Base-by-base conservation (phyloP, 495 filamentous ascomycete genomes). In the Talaromyces liani region DNA sequence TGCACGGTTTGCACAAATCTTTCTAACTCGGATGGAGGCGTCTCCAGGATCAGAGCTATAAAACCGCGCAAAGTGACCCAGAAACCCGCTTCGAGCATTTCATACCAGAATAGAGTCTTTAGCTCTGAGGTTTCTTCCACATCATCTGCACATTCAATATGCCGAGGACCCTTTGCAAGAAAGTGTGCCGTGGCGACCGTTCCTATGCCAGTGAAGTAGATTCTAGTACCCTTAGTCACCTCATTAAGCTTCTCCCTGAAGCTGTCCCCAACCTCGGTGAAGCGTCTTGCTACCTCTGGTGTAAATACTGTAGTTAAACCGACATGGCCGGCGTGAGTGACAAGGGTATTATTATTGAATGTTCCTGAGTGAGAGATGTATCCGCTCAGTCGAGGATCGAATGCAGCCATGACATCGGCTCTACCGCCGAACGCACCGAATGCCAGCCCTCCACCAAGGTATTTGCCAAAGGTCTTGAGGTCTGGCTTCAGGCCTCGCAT, bases 341-440 rank as follows among this genome's bases (percentile, higher is more conserved):
- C 45, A 49, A 49, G 45, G 16, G 45, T 49, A 20, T 49, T 49
- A 9, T 49, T 49, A 20, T 49, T 49, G 18, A 49, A 49, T 20
- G 45, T 49, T 5, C 45, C 45, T 9, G 45, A 49, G n/a, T 49
- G 45, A 49, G 45, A 49, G 18, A 49, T 49, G 45, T 7, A 49
- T 8, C 45, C 45, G 18, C 4, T 20, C 45, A 49, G 45, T 49
- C 45, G 45, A n/a, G 65, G 63, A 63, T 84, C 81, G 68, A 81
- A 86, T 53, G 84, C 72, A 0, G 64, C 66, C 80, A 86, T 84
- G 61, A 85, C 71, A 39, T 84, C 79, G 57, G 67, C 68, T 27
- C 80, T 66, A 5, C 84, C 84, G 6, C 84, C 83, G 68, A 87
- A 85, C 1, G 77, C 81, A 5, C 84, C 84, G 66, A 85, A 84